Base-by-base conservation (phyloP, 2,329 filamentous ascomycete species). In the Pseudocercospora macadamiae region DNA sequence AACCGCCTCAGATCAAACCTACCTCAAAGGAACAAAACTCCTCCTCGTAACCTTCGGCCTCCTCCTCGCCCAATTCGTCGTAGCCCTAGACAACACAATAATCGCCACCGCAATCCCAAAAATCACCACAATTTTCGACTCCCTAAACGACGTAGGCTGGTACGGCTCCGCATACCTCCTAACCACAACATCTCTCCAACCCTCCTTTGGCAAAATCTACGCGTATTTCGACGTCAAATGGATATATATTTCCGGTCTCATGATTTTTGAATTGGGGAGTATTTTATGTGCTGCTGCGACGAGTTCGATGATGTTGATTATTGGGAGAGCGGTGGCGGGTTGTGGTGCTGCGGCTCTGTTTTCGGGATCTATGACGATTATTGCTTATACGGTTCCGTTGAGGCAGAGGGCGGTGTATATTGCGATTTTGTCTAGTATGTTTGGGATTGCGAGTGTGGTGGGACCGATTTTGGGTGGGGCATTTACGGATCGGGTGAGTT, bases 181-280 rank as follows among this genome's bases (percentile, higher is more conserved):
- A 64, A 68, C 77, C 3, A 77, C 71, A 9, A 73, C 70, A 19
- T 34, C 74, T 21, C 47, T 68, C 0, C 79, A 80, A 57, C 79
- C 79, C 3, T 76, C 76, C 1, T 81, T 76, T 39, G 82, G 78
- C 23, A 82, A 82, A 72, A 83, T 87, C 1, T 89, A 85, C 6
- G 86, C 83, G 51, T 83, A 82, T 69, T 85, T 85, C 63, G 73
- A 78, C 10, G 76, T 84, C 59, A 81, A 81, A 64, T 81, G 74
- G 51, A 77, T 76, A 1, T 86, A 82, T 66, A 73, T 86, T 4
- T 71, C 75, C 55, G 71, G 77, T 42, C 74, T 86, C 25, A n/a
- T 74, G 1, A 65, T 79, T 18, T 80, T 79, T 61, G 76, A 79
- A 54, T 19, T 85, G 0, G 84, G 84, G 1, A 83, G 80, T 0